Conservation (phyloP, 106 monocot species). For the Amphibolis antarctica region DNA sequence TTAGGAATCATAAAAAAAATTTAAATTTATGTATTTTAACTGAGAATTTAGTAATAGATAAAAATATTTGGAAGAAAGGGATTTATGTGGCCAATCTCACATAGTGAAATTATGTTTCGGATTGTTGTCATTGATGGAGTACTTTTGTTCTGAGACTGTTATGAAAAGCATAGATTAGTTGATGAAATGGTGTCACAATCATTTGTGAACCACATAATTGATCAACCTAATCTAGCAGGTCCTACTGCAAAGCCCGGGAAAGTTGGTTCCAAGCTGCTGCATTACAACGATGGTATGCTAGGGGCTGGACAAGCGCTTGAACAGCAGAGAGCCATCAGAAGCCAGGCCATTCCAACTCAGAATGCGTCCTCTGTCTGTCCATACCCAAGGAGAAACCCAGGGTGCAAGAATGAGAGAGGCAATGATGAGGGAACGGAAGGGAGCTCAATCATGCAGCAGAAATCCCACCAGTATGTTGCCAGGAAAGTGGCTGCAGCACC, state of each 20-base stretch:
- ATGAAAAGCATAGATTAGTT: too few species aligned
- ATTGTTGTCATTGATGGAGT: too few species aligned
- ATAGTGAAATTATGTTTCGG: too few species aligned
- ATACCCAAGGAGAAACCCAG: conserved; percentile 18
- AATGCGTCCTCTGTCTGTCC: conserved; percentile 11
- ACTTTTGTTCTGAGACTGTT: too few species aligned
- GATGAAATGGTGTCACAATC: too few species aligned
- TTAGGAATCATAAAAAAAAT: too few species aligned
- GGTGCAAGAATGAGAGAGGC: conserved; percentile 14
- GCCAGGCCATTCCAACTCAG: conserved; percentile 1
- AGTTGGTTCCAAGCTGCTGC: conserved; percentile 8
- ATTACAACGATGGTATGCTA: not conserved
- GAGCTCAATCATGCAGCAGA: not conserved
- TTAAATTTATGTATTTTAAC: too few species aligned
- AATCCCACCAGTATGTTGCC: conserved; percentile 14
- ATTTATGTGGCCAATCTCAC: too few species aligned
- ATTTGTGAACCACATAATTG: too few species aligned
- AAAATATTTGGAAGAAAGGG: too few species aligned
- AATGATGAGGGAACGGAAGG: conserved; percentile 9
- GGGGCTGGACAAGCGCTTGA: not conserved
- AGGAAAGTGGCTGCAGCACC: conserved; percentile 17
- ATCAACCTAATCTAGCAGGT: conserved; percentile 3
- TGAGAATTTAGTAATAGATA: too few species aligned
- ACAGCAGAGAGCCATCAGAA: conserved; percentile 7
- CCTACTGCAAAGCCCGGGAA: conserved; percentile 16